Evolutionary conservation across 306 rosid species (phyloP).

Genomic region (Rosa chinensis): DNA sequence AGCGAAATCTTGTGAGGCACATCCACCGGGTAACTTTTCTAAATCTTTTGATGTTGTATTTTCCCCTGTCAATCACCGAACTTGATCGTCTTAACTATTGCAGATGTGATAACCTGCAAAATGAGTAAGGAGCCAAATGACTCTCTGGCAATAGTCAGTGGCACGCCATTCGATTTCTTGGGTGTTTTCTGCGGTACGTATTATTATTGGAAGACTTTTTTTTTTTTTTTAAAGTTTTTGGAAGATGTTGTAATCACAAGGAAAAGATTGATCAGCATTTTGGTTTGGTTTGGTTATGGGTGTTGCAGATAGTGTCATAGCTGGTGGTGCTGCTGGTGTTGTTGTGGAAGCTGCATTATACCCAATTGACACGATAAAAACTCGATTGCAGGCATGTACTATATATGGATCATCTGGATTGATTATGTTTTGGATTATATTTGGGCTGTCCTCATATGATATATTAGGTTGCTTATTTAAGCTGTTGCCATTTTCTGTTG

Average conservation of each 20-base stretch:
- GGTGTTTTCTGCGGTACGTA: slow-evolving; percentile 27
- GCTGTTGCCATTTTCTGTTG: slow-evolving; percentile 9
- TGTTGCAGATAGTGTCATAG: slow-evolving; percentile 36
- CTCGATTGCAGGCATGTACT: slow-evolving; percentile 40
- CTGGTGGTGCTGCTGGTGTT: slow-evolving; percentile 42
- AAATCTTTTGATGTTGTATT: no score
- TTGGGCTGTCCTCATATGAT: neutral
- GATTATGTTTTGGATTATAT: neutral
- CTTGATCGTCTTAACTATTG: neutral
- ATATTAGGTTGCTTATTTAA: neutral
- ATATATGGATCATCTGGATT: neutral
- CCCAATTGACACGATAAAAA: slow-evolving; percentile 45
- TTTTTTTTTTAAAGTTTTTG: no score
- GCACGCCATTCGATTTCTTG: slow-evolving; percentile 35
- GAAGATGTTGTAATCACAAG: neutral
- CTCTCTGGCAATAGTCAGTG: slow-evolving; percentile 11
- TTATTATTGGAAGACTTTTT: neutral
- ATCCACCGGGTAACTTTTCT: neutral
- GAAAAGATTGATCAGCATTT: neutral
- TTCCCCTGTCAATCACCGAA: neutral
- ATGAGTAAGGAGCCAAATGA: slow-evolving; percentile 24
- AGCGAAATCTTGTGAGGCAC: neutral
- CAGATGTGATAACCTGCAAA: neutral
- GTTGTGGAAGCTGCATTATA: slow-evolving; percentile 40
- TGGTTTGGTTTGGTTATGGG: slow-evolving; percentile 12